A percentile compares a stretch with the other conserved stretches of the same genome.
Conservation (phyloP, 495 filamentous ascomycete species). For the Bacidia gigantensis region DNA sequence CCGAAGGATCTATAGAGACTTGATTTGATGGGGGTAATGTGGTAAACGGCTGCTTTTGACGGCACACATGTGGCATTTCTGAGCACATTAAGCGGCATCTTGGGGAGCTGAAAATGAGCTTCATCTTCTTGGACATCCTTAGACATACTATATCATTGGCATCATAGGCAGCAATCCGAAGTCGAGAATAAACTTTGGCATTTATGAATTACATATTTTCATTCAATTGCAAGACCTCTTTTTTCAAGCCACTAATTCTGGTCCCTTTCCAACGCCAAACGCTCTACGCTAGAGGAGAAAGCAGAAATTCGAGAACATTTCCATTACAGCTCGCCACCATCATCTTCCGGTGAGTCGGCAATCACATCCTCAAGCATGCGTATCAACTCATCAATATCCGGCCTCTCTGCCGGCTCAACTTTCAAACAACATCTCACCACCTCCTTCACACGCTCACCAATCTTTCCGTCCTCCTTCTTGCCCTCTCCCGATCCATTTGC, state of each 20-base stretch:
- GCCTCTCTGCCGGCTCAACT: conserved; percentile 85
- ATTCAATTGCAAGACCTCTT: no score
- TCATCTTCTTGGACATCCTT: no score
- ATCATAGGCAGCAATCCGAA: no score
- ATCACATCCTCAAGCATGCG: conserved; percentile 63
- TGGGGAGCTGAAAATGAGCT: no score
- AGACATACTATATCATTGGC: no score
- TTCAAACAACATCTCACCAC: conserved; percentile 76
- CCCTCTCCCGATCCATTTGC: conserved; percentile 25
- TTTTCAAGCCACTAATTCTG: no score
- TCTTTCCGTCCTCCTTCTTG: conserved; percentile 27
- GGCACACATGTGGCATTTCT: no score
- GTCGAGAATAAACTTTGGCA: no score
- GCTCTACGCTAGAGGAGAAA: not conserved
- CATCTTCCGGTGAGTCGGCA: conserved; percentile 57
- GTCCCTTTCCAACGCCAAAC: not conserved
- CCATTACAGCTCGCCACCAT: conserved; percentile 6
- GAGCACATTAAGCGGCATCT: no score
- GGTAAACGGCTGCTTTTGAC: not conserved
- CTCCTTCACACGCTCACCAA: conserved; percentile 68
- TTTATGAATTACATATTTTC: no score
- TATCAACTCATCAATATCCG: conserved; percentile 83
- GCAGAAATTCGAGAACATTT: not conserved
- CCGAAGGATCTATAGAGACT: conserved; percentile 8
- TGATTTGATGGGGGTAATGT: not conserved